These are phyloP conservation scores for Rhynchosporium agropyri DNA, from an alignment of 2,329 filamentous ascomycete genomes.

Conservation along the genomic window DNA sequence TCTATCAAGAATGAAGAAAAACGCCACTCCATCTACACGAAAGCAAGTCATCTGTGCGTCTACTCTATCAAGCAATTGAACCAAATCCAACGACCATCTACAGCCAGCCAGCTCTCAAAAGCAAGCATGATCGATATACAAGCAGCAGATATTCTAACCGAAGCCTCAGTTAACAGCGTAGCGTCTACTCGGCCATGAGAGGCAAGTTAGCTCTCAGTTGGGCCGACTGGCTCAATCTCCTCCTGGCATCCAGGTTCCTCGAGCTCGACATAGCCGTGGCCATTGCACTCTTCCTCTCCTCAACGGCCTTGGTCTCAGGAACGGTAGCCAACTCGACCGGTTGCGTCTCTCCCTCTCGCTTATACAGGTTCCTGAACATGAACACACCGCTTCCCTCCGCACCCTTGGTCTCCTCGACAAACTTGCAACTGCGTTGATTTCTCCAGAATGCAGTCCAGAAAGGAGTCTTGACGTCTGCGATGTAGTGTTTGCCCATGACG, in stretches of 20 bases:
- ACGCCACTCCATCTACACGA: slow-evolving; percentile 2
- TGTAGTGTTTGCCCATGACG: slow-evolving; percentile 58
- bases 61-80: background rate
- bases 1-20: background rate
- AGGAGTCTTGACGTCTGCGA: slow-evolving; percentile 44
- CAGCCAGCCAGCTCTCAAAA: slow-evolving; percentile 1
- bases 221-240: slow-evolving; percentile 38
- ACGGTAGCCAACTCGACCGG: slow-evolving; percentile 28
- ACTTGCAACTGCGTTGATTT: slow-evolving; percentile 42
- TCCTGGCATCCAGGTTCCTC: slow-evolving; percentile 36
- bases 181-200: slow-evolving; percentile 34
- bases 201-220: slow-evolving; percentile 38
- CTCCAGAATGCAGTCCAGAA: slow-evolving; percentile 44
- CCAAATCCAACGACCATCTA: background rate
- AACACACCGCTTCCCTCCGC: slow-evolving; percentile 41
- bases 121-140: background rate
- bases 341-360: slow-evolving; percentile 34
- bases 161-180: background rate
- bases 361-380: slow-evolving; percentile 42
- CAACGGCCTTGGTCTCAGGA: slow-evolving; percentile 20
- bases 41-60: background rate
- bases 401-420: slow-evolving; percentile 43
- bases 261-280: slow-evolving; percentile 37
- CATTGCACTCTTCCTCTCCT: slow-evolving; percentile 31
- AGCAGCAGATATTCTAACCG: background rate